Evolutionary conservation across 1,284 basidiomycete species (phyloP).

Genomic region (Sanghuangporus baumii): DNA sequence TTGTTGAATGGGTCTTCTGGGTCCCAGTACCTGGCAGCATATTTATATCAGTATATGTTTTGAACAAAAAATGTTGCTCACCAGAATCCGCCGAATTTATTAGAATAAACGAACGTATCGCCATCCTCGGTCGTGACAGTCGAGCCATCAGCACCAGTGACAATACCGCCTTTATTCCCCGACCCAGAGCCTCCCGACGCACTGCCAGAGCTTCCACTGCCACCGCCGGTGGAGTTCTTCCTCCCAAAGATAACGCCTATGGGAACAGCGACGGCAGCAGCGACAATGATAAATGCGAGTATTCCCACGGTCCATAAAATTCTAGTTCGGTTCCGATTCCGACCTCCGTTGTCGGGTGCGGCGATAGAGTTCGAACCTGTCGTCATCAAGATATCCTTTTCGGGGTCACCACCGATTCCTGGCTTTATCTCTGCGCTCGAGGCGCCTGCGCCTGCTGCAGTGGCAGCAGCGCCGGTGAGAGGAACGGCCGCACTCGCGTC

Average conservation of each 20-base stretch:
- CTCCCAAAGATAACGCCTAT: constrained; percentile 50
- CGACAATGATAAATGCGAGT: constrained; percentile 31
- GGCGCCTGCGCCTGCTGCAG: background rate
- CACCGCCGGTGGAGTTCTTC: constrained; percentile 16
- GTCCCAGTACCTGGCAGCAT: constrained; percentile 27
- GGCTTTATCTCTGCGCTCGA: background rate
- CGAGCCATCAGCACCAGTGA: constrained; percentile 60
- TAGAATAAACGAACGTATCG: constrained; percentile 60
- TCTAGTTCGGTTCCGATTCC: constrained; percentile 10
- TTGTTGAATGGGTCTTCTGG: constrained; percentile 61
- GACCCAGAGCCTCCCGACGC: constrained; percentile 18
- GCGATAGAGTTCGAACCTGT: background rate
- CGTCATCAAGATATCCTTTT: background rate
- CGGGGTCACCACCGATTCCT: background rate
- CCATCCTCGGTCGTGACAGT: constrained; percentile 58
- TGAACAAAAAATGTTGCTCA: constrained; percentile 12
- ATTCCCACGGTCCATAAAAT: constrained; percentile 24
- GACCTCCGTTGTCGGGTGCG: background rate
- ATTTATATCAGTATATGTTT: background rate
- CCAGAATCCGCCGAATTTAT: constrained; percentile 68
- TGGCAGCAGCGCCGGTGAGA: background rate
- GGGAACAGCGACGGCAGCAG: constrained; percentile 46
- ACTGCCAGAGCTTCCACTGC: background rate
- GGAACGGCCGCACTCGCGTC: background rate
- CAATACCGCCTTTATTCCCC: constrained; percentile 7